These are phyloP conservation scores for Penicillium sp. DNA, from an alignment of 2,329 filamentous ascomycete species.

Conservation along the genomic window DNA sequence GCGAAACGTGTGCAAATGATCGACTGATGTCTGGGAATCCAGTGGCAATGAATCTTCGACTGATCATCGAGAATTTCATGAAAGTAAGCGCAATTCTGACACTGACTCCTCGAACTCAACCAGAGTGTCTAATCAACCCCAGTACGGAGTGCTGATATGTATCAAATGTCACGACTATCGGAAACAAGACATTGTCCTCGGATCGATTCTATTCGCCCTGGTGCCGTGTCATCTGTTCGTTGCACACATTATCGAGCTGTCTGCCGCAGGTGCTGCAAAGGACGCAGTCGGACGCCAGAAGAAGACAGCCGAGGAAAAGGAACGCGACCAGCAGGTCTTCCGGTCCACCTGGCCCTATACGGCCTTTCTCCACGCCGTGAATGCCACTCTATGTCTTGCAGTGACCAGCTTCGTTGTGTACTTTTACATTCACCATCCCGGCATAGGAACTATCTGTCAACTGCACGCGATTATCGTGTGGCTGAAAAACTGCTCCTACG, in stretches of 20 bases:
- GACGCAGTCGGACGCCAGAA: slow-evolving; percentile 59
- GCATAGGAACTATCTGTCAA: slow-evolving; percentile 88
- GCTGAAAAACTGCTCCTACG: slow-evolving; percentile 94
- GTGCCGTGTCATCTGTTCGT: slow-evolving; percentile 89
- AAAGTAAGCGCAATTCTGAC: slow-evolving; percentile 66
- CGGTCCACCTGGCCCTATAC: slow-evolving; percentile 75
- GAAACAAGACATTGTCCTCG: slow-evolving; percentile 70
- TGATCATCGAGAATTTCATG: slow-evolving; percentile 96
- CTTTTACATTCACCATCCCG: slow-evolving; percentile 84
- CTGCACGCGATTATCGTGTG: slow-evolving; percentile 92
- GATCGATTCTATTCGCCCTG: slow-evolving; percentile 74
- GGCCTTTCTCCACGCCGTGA: slow-evolving; percentile 75
- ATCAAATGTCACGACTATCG: slow-evolving; percentile 85
- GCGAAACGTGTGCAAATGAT: not conserved
- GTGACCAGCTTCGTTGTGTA: slow-evolving; percentile 85
- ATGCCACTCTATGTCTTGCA: slow-evolving; percentile 75
- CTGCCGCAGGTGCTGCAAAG: slow-evolving; percentile 75
- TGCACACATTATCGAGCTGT: slow-evolving; percentile 83
- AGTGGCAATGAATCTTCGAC: slow-evolving; percentile 89
- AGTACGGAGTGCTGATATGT: slow-evolving; percentile 95
- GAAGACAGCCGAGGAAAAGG: slow-evolving; percentile 56
- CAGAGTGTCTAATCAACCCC: too few relatives aligned
- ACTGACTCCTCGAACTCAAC: too few relatives aligned
- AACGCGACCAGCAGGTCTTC: slow-evolving; percentile 62
- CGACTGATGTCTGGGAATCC: slow-evolving; percentile 5